phyloP scores from a whole-genome alignment of 768 basidiomycete genomes.

The Grammothele lineata region DNA sequence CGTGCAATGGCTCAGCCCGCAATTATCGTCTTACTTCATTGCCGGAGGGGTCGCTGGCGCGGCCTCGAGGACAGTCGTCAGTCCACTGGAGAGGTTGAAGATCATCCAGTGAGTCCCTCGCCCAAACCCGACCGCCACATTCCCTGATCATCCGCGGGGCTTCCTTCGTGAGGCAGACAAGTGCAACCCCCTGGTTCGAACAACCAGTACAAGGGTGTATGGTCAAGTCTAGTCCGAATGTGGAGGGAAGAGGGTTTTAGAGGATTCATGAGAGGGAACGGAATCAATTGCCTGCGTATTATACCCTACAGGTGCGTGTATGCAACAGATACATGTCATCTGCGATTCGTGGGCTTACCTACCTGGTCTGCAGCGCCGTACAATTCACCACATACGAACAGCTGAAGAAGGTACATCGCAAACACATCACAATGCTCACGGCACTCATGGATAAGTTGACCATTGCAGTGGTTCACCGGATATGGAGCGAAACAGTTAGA shows the following conservation, averaged over 20 bases:
- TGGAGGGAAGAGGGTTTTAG: constrained; percentile 91
- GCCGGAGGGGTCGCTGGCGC: constrained; percentile 54
- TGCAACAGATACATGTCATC: too few relatives aligned
- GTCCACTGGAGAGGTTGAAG: constrained; percentile 88
- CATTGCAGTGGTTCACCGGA: constrained; percentile 58
- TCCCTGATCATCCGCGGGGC: too few relatives aligned
- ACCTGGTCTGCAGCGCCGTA: constrained; percentile 48
- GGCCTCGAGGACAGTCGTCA: constrained; percentile 87
- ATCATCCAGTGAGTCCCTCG: constrained; percentile 90
- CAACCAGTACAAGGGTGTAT: constrained; percentile 79
- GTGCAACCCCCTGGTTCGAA: constrained; percentile 71
- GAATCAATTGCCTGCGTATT: constrained; percentile 88
- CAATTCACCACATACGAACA: constrained; percentile 90
- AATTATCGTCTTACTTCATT: constrained; percentile 45
- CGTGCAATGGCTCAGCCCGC: constrained; percentile 26
- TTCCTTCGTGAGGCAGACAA: too few relatives aligned
- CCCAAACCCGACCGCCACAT: too few relatives aligned
- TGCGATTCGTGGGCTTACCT: too few relatives aligned
- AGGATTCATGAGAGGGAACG: constrained; percentile 93
- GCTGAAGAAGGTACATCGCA: constrained; percentile 66
- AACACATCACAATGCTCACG: too few relatives aligned
- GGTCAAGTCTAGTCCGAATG: constrained; percentile 80
- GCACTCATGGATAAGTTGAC: constrained; percentile 18
- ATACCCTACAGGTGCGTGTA: constrained; percentile 64
- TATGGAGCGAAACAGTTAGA: constrained; percentile 74